Evolutionary conservation across 169 alveolate species (phyloP).

Genomic region (Plasmodium gonderi): DNA sequence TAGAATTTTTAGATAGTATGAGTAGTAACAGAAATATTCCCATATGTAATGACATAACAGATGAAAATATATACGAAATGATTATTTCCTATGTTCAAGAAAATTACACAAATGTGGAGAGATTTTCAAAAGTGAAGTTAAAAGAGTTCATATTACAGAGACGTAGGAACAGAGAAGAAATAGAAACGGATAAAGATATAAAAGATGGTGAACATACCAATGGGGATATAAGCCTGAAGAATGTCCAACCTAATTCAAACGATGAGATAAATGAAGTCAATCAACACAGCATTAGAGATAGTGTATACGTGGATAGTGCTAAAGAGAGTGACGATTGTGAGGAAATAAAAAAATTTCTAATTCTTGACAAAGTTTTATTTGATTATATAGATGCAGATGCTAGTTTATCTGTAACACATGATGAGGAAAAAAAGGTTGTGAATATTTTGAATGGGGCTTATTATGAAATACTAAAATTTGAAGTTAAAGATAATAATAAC

Average conservation of each 20-base stretch:
- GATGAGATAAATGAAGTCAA: not conserved
- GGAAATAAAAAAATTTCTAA: not conserved
- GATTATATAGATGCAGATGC: slow-evolving; percentile 24
- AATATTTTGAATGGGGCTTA: not conserved
- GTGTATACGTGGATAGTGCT: not conserved
- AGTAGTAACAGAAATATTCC: not conserved
- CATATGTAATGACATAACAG: slow-evolving; percentile 4
- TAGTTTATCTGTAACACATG: not conserved
- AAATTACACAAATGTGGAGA: slow-evolving; percentile 59
- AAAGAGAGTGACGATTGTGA: not conserved
- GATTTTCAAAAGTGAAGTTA: slow-evolving; percentile 34
- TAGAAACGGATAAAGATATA: not conserved
- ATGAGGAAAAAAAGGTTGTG: slow-evolving; percentile 23
- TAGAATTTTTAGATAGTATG: slow-evolving; percentile 75
- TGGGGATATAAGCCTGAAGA: not conserved
- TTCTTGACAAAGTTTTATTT: slow-evolving; percentile 7
- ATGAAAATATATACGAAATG: slow-evolving; percentile 40
- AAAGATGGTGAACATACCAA: not conserved
- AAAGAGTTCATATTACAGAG: not conserved
- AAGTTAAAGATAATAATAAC: slow-evolving; percentile 35
- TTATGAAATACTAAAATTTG: slow-evolving; percentile 54
- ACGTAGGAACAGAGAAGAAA: not conserved
- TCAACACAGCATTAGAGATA: not conserved
- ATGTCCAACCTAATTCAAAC: not conserved
- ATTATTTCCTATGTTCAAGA: slow-evolving; percentile 48